These are phyloP conservation scores for Rhodotorula sp. DNA, from an alignment of 1,284 basidiomycete species.

Conservation along the genomic window DNA sequence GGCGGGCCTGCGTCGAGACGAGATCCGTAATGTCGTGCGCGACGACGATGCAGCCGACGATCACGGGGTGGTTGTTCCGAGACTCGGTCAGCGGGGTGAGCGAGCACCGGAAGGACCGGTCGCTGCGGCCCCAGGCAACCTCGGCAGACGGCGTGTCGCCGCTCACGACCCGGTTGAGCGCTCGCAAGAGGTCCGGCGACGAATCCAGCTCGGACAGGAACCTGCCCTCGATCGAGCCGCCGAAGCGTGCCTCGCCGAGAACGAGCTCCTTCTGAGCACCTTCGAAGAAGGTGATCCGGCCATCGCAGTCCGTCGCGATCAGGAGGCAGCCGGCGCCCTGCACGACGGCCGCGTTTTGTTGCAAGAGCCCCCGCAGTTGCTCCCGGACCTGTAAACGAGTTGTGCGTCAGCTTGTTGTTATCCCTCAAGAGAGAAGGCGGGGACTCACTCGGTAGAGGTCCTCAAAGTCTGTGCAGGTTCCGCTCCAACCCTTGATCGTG, in stretches of 20 bases:
- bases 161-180: conserved; percentile 5
- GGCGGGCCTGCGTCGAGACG: conserved; percentile 46
- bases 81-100: conserved; percentile 36
- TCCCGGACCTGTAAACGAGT: conserved; percentile 20
- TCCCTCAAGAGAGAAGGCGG: too few species aligned
- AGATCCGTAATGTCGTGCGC: conserved; percentile 50
- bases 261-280: conserved; percentile 15
- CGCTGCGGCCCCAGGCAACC: neutral
- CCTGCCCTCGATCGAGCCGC: conserved; percentile 12
- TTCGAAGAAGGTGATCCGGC: conserved; percentile 17
- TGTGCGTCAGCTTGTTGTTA: neutral
- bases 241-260: conserved; percentile 2
- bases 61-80: conserved; percentile 26
- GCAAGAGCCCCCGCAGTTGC: conserved; percentile 33
- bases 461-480: conserved; percentile 40
- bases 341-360: conserved; percentile 37
- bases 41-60: conserved; percentile 50
- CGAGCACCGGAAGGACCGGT: conserved; percentile 16
- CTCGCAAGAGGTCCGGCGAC: conserved; percentile 4
- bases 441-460: conserved; percentile 31
- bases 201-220: conserved; percentile 6
- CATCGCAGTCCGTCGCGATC: conserved; percentile 22
- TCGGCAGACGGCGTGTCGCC: conserved; percentile 2
- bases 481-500: conserved; percentile 47
- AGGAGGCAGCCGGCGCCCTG: conserved; percentile 34